Evolutionary conservation across 192 early-diverging fungal genomes (phyloP).

Genomic region (Polychytrium aggregatum): DNA sequence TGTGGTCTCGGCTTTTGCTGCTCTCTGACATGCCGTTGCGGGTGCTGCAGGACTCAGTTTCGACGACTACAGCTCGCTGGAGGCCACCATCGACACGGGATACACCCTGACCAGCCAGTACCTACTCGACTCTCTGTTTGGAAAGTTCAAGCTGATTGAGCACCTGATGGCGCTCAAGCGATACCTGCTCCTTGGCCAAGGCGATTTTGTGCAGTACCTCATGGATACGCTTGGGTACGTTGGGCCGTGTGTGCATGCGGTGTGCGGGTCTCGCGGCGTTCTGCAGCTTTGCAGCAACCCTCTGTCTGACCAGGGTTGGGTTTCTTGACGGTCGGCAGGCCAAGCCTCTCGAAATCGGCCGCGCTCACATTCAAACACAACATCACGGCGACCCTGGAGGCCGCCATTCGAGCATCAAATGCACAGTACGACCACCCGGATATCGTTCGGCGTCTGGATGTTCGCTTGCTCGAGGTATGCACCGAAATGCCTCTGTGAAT

Average conservation of each 20-base stretch:
- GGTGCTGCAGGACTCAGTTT: conserved; percentile 38
- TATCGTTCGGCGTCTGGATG: conserved; percentile 66
- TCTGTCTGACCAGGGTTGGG: conserved; percentile 1
- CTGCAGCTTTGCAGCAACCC: not conserved
- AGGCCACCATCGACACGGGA: conserved; percentile 58
- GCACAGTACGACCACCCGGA: conserved; percentile 74
- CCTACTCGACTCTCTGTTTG: conserved; percentile 68
- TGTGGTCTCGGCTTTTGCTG: too few species aligned
- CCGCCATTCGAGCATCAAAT: conserved; percentile 77
- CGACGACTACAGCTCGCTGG: conserved; percentile 57
- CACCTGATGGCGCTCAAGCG: conserved; percentile 77
- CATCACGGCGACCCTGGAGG: conserved; percentile 72
- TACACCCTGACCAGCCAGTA: conserved; percentile 61
- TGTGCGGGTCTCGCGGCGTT: too few species aligned
- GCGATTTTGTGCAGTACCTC: conserved; percentile 86
- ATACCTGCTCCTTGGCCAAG: conserved; percentile 85
- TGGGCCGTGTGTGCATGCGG: too few species aligned
- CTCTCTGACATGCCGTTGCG: not conserved
- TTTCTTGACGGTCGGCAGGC: too few species aligned
- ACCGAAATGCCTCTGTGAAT: too few species aligned
- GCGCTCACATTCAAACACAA: conserved; percentile 88
- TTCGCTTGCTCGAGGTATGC: conserved; percentile 55
- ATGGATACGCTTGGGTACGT: conserved; percentile 76
- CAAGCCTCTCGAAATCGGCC: too few species aligned
- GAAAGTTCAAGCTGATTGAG: conserved; percentile 70